These are phyloP conservation scores for Pichia sp. DNA, from an alignment of 1,139 yeast genomes.

Conservation along the genomic window DNA sequence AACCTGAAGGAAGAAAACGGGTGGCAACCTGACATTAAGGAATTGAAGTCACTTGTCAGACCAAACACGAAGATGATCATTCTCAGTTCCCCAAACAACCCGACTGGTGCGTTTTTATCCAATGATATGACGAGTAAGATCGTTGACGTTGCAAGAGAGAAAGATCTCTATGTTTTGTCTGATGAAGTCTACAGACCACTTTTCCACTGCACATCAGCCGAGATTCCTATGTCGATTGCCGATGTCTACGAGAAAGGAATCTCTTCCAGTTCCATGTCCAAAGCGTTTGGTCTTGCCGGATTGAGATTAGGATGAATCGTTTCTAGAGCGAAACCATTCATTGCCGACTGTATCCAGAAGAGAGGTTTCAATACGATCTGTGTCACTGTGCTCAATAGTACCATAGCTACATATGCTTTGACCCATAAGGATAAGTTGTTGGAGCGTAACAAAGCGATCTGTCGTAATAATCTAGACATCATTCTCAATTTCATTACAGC, in stretches of 20 bases:
- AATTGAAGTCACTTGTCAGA: slow-evolving; percentile 34
- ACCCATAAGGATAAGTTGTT: slow-evolving; percentile 37
- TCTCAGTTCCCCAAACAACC: slow-evolving; percentile 56
- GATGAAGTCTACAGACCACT: slow-evolving; percentile 62
- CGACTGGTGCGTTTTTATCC: slow-evolving; percentile 49
- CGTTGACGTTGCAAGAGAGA: slow-evolving; percentile 39
- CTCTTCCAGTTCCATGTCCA: slow-evolving; percentile 52
- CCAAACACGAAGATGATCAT: slow-evolving; percentile 45
- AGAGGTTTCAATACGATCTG: slow-evolving; percentile 56
- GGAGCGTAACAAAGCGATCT: slow-evolving; percentile 39
- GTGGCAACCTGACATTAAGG: slow-evolving; percentile 39
- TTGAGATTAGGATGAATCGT: slow-evolving; percentile 56
- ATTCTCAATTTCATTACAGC: slow-evolving; percentile 37
- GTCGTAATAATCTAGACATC: slow-evolving; percentile 38
- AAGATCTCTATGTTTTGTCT: slow-evolving; percentile 41
- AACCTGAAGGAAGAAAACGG: slow-evolving; percentile 35
- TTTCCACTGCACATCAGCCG: slow-evolving; percentile 38
- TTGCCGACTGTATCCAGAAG: slow-evolving; percentile 38
- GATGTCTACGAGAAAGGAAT: slow-evolving; percentile 45
- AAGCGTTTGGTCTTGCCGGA: slow-evolving; percentile 57
- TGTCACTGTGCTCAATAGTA: slow-evolving; percentile 49
- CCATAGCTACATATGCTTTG: slow-evolving; percentile 45
- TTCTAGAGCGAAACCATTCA: slow-evolving; percentile 34
- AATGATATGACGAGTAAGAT: slow-evolving; percentile 36
- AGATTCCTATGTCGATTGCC: slow-evolving; percentile 41